These are phyloP conservation scores for Sisymbrium altissimum DNA, from an alignment of 345 rosid genomes.

Conservation along the genomic window DNA sequence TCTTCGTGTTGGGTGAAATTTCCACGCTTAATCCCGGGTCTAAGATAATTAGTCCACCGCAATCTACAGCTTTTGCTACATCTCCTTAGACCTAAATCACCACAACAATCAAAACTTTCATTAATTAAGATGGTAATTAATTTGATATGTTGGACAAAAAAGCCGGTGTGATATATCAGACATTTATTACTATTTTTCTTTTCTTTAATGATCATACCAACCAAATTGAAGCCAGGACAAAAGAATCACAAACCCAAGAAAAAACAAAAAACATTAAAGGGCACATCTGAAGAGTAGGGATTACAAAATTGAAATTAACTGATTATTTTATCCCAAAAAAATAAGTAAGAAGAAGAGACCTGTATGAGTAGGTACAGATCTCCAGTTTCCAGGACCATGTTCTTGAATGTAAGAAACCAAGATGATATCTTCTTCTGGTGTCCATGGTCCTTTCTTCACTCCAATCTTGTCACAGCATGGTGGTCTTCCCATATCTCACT, in stretches of 20 bases:
- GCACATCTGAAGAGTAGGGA: slow-evolving; percentile 5
- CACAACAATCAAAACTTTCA: background rate
- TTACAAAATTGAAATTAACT: background rate
- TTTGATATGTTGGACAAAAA: slow-evolving; percentile 20
- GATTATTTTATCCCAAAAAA: background rate
- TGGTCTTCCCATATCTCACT: slow-evolving; percentile 66
- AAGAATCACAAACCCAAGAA: slow-evolving; percentile 29
- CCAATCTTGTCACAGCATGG: slow-evolving; percentile 92
- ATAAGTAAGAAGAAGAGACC: slow-evolving; percentile 38
- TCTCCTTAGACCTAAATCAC: slow-evolving; percentile 67
- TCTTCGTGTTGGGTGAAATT: slow-evolving; percentile 85
- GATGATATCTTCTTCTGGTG: slow-evolving; percentile 95
- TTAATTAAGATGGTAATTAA: background rate
- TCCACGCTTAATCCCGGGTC: slow-evolving; percentile 93
- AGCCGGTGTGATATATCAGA: slow-evolving; percentile 1
- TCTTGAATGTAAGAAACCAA: slow-evolving; percentile 89
- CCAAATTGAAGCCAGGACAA: slow-evolving; percentile 28
- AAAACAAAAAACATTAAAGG: slow-evolving; percentile 13
- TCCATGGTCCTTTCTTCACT: slow-evolving; percentile 98
- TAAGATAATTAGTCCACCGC: slow-evolving; percentile 91
- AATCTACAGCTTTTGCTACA: slow-evolving; percentile 98
- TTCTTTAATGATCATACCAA: slow-evolving; percentile 54
- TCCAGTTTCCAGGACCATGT: slow-evolving; percentile 98
- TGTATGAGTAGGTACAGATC: slow-evolving; percentile 79
- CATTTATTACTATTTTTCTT: slow-evolving; percentile 27